Conservation (phyloP, 2,329 filamentous ascomycete species). For the Chrysoporthe deuterocubensis region DNA sequence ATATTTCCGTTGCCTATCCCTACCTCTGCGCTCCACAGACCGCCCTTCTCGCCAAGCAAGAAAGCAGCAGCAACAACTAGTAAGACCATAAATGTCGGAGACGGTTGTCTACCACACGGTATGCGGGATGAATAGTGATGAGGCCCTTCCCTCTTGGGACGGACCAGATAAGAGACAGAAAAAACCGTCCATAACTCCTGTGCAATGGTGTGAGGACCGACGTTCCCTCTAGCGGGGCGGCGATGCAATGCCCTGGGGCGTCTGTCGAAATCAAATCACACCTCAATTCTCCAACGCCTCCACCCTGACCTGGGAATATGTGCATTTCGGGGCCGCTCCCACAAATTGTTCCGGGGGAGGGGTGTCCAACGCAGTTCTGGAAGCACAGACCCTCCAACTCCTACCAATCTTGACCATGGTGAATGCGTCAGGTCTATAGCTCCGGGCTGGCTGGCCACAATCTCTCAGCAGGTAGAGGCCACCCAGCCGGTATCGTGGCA, state of each 20-base stretch:
- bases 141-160: not conserved
- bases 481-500: not conserved
- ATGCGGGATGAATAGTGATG: not conserved
- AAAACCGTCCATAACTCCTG: conserved; percentile 14
- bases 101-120: not conserved
- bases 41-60: not conserved
- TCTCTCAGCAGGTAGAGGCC: not conserved
- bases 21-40: not conserved
- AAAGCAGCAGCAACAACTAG: not conserved
- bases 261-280: not conserved
- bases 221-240: conserved; percentile 19
- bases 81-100: not conserved
- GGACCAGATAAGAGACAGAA: not conserved
- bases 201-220: conserved; percentile 19
- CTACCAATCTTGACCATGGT: not conserved
- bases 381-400: not conserved
- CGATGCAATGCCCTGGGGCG: not conserved
- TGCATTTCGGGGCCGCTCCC: not conserved
- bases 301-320: not conserved
- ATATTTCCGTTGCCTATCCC: not conserved
- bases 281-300: not conserved
- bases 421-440: not conserved
- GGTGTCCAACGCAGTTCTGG: not conserved
- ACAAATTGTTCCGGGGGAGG: not conserved
- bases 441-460: not conserved